phyloP scores from a whole-genome alignment of 257 asterid species.

The Solanum paucissectum region DNA sequence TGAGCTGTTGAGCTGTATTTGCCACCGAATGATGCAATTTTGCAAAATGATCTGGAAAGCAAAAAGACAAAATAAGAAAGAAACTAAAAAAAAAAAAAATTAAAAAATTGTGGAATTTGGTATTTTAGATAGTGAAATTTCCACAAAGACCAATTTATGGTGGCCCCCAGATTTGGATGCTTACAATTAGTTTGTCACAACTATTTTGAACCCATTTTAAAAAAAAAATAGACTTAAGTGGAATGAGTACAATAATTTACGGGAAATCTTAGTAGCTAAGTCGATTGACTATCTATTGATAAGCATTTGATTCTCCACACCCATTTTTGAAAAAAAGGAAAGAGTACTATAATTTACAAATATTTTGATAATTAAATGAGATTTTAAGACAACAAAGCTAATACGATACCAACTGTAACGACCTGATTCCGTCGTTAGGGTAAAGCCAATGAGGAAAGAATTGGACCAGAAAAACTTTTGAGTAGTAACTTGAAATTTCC shows the following conservation, averaged over 20 bases:
- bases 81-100: background rate
- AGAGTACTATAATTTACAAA: background rate
- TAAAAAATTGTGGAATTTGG: background rate
- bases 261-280: too few relatives aligned
- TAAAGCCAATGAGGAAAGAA: too few relatives aligned
- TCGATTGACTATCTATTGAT: too few relatives aligned
- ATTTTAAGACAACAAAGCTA: background rate
- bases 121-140: background rate
- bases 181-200: background rate
- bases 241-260: background rate
- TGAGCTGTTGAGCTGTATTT: background rate
- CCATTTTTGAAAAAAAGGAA: too few relatives aligned
- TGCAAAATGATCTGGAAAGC: background rate
- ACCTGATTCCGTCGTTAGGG: too few relatives aligned
- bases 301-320: fast-evolving
- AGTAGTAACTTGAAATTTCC: too few relatives aligned
- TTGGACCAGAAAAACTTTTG: too few relatives aligned
- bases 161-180: background rate
- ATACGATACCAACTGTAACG: background rate
- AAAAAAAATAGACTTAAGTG: background rate
- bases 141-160: background rate
- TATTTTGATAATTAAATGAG: background rate
- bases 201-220: background rate
- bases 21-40: background rate
- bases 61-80: background rate